These are phyloP conservation scores for Neurospora sp. DNA, from an alignment of 2,329 filamentous ascomycete genomes.

Conservation along the genomic window DNA sequence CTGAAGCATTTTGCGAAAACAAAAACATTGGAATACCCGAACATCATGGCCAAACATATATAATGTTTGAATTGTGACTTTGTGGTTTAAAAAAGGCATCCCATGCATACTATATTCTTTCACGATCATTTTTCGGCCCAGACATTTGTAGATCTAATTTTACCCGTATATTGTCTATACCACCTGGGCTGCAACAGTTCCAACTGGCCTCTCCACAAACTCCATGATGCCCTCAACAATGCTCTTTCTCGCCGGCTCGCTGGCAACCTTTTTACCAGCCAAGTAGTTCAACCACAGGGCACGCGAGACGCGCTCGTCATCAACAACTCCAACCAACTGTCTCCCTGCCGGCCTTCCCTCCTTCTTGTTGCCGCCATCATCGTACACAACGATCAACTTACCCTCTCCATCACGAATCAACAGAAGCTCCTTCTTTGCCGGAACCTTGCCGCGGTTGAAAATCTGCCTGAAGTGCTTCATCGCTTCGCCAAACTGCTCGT, in stretches of 20 bases:
- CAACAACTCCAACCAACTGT: constrained; percentile 57
- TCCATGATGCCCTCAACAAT: constrained; percentile 82
- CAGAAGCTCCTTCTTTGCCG: constrained; percentile 70
- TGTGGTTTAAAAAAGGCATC: background rate
- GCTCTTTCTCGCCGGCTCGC: constrained; percentile 67
- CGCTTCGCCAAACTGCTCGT: constrained; percentile 66
- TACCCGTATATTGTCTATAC: constrained; percentile 18
- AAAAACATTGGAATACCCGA: constrained; percentile 6
- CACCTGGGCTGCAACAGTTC: constrained; percentile 76
- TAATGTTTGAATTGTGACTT: background rate
- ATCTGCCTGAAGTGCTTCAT: constrained; percentile 69
- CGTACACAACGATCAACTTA: constrained; percentile 56
- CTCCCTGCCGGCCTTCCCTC: constrained; percentile 22
- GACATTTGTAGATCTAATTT: too few species aligned
- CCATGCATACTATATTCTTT: background rate
- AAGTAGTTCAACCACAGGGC: constrained; percentile 87
- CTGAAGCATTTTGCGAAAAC: background rate
- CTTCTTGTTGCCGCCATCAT: constrained; percentile 36
- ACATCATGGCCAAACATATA: background rate
- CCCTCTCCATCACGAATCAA: constrained; percentile 59
- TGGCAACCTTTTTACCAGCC: constrained; percentile 76
- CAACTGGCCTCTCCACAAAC: constrained; percentile 79
- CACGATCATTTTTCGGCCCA: background rate
- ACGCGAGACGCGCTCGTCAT: constrained; percentile 70
- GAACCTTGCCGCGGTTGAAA: constrained; percentile 73